These are phyloP conservation scores for Leucogyrophana mollusca DNA, from an alignment of 768 basidiomycete species.

Conservation along the genomic window DNA sequence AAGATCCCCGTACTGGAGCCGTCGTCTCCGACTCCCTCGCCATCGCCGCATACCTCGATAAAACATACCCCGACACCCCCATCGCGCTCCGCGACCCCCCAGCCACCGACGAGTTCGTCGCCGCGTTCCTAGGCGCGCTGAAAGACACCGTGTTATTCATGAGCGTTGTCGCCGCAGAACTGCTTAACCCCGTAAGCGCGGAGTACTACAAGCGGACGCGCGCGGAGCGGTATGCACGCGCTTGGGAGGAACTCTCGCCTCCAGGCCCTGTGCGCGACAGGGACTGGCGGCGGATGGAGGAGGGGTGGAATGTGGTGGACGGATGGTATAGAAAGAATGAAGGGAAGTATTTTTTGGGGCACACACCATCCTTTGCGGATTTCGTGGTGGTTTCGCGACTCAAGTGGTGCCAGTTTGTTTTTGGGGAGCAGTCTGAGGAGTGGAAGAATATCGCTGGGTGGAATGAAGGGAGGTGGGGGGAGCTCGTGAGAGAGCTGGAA, in stretches of 20 bases:
- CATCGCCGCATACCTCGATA: conserved; percentile 53
- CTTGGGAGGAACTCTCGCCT: conserved; percentile 33
- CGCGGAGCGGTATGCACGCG: conserved; percentile 28
- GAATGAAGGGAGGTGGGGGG: conserved; percentile 12
- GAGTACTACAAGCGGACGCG: conserved; percentile 40
- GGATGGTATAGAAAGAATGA: conserved; percentile 9
- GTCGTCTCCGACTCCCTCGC: conserved; percentile 40
- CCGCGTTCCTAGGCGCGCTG: not conserved
- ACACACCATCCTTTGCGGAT: conserved; percentile 19
- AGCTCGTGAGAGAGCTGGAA: conserved; percentile 15
- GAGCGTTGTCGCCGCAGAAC: conserved; percentile 19
- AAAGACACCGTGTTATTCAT: conserved; percentile 17
- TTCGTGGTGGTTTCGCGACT: conserved; percentile 17
- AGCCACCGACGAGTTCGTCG: not conserved
- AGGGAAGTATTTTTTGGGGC: conserved; percentile 10
- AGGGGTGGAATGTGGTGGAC: conserved; percentile 22
- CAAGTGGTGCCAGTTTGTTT: conserved; percentile 8
- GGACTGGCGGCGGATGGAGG: conserved; percentile 37
- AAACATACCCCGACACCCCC: conserved; percentile 43
- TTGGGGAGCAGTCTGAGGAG: conserved; percentile 6
- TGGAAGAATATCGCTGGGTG: not conserved
- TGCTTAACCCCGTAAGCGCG: conserved; percentile 33
- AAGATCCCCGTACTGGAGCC: conserved; percentile 41
- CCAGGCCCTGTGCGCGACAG: conserved; percentile 26
- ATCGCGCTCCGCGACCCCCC: conserved; percentile 24